Base-by-base conservation (phyloP, 345 rosid genomes). In the Eucalyptus guilfoylei region DNA sequence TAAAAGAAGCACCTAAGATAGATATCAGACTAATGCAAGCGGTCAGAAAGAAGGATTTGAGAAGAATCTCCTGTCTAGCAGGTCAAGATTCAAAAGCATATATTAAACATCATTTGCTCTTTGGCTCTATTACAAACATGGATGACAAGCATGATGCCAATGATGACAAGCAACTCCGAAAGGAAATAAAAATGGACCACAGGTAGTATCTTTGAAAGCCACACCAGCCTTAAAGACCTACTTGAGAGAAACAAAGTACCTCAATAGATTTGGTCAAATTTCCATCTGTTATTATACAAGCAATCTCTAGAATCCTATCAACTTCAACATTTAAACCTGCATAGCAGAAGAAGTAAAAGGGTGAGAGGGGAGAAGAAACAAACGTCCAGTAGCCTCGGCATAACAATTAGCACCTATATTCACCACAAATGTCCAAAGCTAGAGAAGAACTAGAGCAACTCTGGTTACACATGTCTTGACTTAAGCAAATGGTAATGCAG, bases 241-340 rank as follows among this genome's bases (percentile, higher is more conserved):
- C 85, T 76, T 11, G 30, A 76, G 85, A 44, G 85, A 76, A 76
- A 76, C 47, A 76, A 76, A 40, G 16, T 91, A 96, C 99, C 98
- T 98, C 99, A 60, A 95, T 90, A 60, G 96, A 93, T 91, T 94
- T 95, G 88, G 91, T 91, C 93, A 98, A 92, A 37, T 76, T 91
- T 47, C 98, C 99, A 94, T 98, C 95, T 26, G 99, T 98, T 45
- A 98, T 93, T 88, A 97, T 95, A 90, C 99, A 97, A 30, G 98
- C 98, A 92, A 98, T 98, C 94, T 98, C 99, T 91, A 97, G 90
- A 91, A 97, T 96, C 92, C 96, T 93, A 89, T 97, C 98, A 90
- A 92, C 95, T 91, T 95, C 98, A 88, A 95, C 88, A 90, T 95
- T 89, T 91, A 97, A 92, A 87, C 99, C 99, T 97, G 92, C 91